These are phyloP conservation scores for Fusarium metavorans DNA, from an alignment of 2,329 filamentous ascomycete genomes.

Conservation along the genomic window DNA sequence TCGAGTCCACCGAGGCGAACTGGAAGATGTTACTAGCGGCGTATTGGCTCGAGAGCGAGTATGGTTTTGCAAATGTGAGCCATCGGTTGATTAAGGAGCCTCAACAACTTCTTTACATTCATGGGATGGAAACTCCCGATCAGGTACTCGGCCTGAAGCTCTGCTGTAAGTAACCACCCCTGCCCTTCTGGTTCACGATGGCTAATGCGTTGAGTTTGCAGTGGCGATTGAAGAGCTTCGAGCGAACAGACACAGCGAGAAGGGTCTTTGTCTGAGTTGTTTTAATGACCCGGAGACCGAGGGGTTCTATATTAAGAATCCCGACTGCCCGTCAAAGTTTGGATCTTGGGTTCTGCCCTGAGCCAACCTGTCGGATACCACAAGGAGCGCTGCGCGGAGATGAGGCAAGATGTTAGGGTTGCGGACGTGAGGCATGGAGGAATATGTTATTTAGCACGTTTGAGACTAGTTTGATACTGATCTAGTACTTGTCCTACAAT, in stretches of 20 bases:
- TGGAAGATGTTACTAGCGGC: neutral
- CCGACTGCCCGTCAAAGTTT: neutral
- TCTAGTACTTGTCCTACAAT: neutral
- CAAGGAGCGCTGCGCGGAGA: neutral
- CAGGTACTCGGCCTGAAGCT: neutral
- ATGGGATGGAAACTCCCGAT: neutral
- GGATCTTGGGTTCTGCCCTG: neutral
- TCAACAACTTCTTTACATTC: too few relatives aligned
- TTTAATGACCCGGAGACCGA: neutral
- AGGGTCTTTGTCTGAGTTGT: neutral
- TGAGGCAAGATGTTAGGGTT: too few relatives aligned
- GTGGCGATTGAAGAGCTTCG: neutral
- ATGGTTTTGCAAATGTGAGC: neutral
- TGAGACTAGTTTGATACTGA: neutral
- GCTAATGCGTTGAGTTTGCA: neutral
- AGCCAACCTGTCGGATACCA: neutral
- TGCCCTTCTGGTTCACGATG: fast-evolving
- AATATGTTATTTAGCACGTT: too few relatives aligned
- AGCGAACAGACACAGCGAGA: too few relatives aligned
- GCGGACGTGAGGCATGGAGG: too few relatives aligned
- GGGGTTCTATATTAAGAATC: too few relatives aligned
- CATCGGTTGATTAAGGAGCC: too few relatives aligned
- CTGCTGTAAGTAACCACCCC: neutral
- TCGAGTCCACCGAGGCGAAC: too few relatives aligned
- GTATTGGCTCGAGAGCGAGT: neutral